A percentile compares a stretch with the other conserved stretches of the same genome.
Conservation (phyloP, 108 stramenopile genomes). For the Skeletonema potamos region DNA sequence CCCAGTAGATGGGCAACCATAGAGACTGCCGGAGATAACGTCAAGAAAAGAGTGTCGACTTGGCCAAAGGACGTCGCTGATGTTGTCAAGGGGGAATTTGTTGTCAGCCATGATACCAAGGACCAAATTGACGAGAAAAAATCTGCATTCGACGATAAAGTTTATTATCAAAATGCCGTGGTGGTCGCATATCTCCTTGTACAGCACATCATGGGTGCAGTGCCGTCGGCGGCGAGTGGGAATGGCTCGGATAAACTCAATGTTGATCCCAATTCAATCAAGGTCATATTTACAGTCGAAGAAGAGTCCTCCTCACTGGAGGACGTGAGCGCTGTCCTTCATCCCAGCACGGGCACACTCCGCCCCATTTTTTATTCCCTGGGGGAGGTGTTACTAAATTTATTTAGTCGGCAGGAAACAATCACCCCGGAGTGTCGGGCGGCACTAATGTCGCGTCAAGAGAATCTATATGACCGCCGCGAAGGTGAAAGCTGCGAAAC, state of each 20-base stretch:
- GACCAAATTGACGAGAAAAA: background rate
- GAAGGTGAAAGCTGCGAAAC: background rate
- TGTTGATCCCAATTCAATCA: background rate
- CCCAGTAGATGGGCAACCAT: background rate
- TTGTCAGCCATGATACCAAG: background rate
- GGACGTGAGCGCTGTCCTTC: background rate
- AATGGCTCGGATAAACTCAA: background rate
- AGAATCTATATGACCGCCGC: background rate
- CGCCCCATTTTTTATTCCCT: background rate
- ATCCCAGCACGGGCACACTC: background rate
- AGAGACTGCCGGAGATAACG: background rate
- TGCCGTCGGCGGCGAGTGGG: background rate
- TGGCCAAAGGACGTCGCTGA: background rate
- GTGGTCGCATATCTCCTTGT: background rate
- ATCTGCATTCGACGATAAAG: background rate
- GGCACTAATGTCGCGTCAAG: background rate
- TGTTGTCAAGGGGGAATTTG: background rate
- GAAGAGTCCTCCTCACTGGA: background rate
- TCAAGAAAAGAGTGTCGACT: background rate
- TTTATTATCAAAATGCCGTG: background rate
- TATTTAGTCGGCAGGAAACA: background rate
- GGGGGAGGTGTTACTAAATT: background rate
- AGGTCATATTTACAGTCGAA: background rate
- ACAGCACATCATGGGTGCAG: background rate
- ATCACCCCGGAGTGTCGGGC: background rate